These are phyloP conservation scores for Typha latifolia DNA, from an alignment of 176 grass and related monocot genomes.

Conservation along the genomic window DNA sequence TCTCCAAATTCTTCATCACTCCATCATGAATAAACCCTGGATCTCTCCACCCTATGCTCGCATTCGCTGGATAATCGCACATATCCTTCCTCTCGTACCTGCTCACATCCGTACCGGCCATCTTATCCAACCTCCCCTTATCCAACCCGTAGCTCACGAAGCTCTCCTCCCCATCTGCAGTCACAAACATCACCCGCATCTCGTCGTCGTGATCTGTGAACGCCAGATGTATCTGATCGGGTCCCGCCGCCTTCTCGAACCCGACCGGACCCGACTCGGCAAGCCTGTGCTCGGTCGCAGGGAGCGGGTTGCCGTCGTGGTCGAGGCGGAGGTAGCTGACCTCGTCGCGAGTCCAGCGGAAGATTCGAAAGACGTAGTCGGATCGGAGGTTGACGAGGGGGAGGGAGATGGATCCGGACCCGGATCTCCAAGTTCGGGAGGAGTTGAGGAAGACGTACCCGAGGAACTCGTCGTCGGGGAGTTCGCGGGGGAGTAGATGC, in stretches of 20 bases:
- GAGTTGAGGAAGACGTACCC: constrained; percentile 91
- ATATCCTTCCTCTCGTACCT: constrained; percentile 83
- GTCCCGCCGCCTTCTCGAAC: constrained; percentile 28
- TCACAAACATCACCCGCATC: constrained; percentile 88
- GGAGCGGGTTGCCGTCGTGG: constrained; percentile 73
- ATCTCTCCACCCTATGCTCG: constrained; percentile 76
- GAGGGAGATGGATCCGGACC: constrained; percentile 43
- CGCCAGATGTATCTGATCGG: constrained; percentile 75
- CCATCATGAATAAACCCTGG: constrained; percentile 90
- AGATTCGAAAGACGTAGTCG: constrained; percentile 77
- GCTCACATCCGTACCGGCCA: constrained; percentile 45
- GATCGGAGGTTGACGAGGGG: constrained; percentile 65
- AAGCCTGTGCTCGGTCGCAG: constrained; percentile 46
- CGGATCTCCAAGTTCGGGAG: constrained; percentile 44
- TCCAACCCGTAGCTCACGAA: constrained; percentile 55
- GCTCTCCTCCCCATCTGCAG: constrained; percentile 42
- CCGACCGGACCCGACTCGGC: constrained; percentile 41
- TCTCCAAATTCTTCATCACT: constrained; percentile 62
- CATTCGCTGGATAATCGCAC: constrained; percentile 71
- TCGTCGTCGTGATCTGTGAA: constrained; percentile 65
- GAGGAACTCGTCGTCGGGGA: constrained; percentile 63
- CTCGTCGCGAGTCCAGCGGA: constrained; percentile 67
- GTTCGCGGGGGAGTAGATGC: constrained; percentile 74
- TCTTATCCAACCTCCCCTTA: constrained; percentile 25
- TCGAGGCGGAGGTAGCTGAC: constrained; percentile 58